Evolutionary conservation across 768 basidiomycete genomes (phyloP), one percentile per base, ranked within the genome.

Genomic region (Termitomyces sp.): DNA sequence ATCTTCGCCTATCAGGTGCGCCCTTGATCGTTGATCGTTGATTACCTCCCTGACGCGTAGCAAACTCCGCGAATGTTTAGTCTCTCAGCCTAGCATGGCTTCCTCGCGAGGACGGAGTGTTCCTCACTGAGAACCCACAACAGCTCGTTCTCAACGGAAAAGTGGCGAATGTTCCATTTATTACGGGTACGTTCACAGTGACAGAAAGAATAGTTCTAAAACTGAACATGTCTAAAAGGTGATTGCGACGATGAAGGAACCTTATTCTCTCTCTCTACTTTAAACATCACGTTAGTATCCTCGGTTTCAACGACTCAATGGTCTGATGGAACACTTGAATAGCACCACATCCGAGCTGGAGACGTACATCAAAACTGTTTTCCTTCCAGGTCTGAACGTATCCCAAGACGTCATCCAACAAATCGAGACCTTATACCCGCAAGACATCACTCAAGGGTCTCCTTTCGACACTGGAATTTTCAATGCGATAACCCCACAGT

Each of bases 161-260:
- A 40, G 74, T 84, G 2, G 76, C 82, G 2, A 74, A 77, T 51
- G 70, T 85, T 1, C 82, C 82, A 0, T 74, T 83, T 61, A 68
- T 85, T 30, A 80, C 71, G 0, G 82, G 81, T 73, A 44, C 26
- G 50, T 56, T 8, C 12, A 33, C n/a, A 50, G 43, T n/a, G 20
- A 12, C 53, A 1, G 16, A 18, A 33, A 46, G 18, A 33, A 46
- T 44, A 3, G n/a, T 43, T 32, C 9, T 28, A 13, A 51, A 46
- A 60, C 28, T 36, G 44, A 55, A 23, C 23, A 28, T 50, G 20
- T 36, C 13, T 43, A 7, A 36, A 54, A 76, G 82, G 82, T 18
- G 77, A 82, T 60, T 77, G 75, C 60, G 82, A 86, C 52, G 86
- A 87, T 56, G 86, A 87, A 66, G 86, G 84, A 6, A 83, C 84